A percentile compares a stretch with the other conserved stretches of the same genome.
phyloP scores from a whole-genome alignment of 164 flowering plant species.

The Aristolochia fimbriata region DNA sequence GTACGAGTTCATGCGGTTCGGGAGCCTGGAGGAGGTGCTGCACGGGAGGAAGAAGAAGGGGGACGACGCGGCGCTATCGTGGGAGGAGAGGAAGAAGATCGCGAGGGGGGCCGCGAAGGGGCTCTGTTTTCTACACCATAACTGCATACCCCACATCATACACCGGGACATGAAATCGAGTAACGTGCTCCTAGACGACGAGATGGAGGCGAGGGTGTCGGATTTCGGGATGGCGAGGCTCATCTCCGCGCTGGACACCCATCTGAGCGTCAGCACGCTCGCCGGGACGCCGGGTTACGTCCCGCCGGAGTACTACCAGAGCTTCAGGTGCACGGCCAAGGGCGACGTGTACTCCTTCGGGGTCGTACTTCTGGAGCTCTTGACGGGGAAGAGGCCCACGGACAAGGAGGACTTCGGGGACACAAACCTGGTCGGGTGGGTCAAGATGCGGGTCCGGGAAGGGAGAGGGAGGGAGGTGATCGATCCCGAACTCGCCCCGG shows the following conservation, averaged over 20 bases:
- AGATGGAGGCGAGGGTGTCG: constrained; percentile 62
- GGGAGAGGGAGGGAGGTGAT: constrained; percentile 76
- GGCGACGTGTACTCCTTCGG: constrained; percentile 67
- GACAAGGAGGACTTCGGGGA: constrained; percentile 71
- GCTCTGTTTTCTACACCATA: constrained; percentile 62
- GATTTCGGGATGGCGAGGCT: constrained; percentile 80
- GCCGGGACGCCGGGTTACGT: constrained; percentile 79
- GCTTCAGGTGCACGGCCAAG: constrained; percentile 67
- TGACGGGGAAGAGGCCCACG: constrained; percentile 58
- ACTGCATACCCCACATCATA: constrained; percentile 66
- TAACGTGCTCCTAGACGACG: constrained; percentile 54
- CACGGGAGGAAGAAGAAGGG: constrained; percentile 14
- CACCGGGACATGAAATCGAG: constrained; percentile 76
- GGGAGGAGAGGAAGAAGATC: constrained; percentile 71
- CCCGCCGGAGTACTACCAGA: constrained; percentile 75
- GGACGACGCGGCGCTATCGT: constrained; percentile 20
- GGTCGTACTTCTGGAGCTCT: constrained; percentile 45
- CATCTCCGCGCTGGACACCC: constrained; percentile 60
- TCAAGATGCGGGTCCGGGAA: constrained; percentile 63
- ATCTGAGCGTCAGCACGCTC: constrained; percentile 58
- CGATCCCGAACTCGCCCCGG: constrained; percentile 39
- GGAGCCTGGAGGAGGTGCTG: constrained; percentile 67
- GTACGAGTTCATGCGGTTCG: constrained; percentile 61
- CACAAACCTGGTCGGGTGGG: constrained; percentile 69
- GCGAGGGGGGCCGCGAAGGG: constrained; percentile 66